These are phyloP conservation scores for Cyberlindnera euphorbiae DNA, from an alignment of 805 yeast genomes.

Conservation along the genomic window DNA sequence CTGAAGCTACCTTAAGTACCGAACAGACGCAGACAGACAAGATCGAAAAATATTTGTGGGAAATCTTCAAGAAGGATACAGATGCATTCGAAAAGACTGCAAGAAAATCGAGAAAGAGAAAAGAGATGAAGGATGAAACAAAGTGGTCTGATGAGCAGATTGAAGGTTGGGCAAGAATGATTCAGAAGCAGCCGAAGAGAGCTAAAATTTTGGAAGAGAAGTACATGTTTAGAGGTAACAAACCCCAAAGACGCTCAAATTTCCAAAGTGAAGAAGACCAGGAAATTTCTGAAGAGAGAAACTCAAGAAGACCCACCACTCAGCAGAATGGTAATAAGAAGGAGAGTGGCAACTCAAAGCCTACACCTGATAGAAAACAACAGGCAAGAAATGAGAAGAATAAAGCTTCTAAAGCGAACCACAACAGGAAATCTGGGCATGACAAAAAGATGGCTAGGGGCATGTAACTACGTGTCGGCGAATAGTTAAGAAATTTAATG, in stretches of 20 bases:
- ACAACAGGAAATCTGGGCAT: constrained; percentile 59
- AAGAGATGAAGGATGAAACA: constrained; percentile 44
- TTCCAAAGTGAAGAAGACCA: constrained; percentile 12
- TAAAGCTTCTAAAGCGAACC: constrained; percentile 57
- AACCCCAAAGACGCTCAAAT: constrained; percentile 26
- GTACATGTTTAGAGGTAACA: constrained; percentile 44
- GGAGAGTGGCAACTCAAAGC: no score
- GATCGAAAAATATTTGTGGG: constrained; percentile 54
- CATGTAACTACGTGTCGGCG: neutral
- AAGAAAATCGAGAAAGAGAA: constrained; percentile 49
- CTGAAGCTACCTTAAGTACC: constrained; percentile 27
- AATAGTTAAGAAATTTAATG: neutral
- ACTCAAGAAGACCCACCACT: neutral
- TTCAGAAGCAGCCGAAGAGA: constrained; percentile 59
- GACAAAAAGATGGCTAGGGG: constrained; percentile 42
- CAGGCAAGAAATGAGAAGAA: constrained; percentile 47
- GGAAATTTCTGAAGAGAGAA: constrained; percentile 5
- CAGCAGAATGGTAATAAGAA: no score
- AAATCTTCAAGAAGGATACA: constrained; percentile 46
- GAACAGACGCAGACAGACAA: constrained; percentile 29
- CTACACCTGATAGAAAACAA: constrained; percentile 27
- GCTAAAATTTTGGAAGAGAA: constrained; percentile 60
- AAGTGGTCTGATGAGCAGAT: constrained; percentile 86
- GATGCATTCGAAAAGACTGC: constrained; percentile 40
- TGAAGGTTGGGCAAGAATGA: constrained; percentile 88